phyloP scores from a whole-genome alignment of 441 rosid genomes.

The Croton setiger region DNA sequence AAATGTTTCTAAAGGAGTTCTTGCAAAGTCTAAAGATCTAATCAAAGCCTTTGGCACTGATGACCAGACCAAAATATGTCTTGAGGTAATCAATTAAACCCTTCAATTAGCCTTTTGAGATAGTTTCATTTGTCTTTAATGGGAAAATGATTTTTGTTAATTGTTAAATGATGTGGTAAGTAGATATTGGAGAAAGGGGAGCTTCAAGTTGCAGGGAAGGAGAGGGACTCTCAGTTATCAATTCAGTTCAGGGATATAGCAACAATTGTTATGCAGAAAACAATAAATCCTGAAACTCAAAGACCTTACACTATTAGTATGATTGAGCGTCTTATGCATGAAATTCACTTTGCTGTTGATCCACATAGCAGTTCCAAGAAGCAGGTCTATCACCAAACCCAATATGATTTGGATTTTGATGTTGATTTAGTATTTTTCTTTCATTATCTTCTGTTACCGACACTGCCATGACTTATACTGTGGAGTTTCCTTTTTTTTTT shows the following conservation, averaged over 20 bases:
- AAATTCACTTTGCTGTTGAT: conserved; percentile 90
- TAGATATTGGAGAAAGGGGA: conserved; percentile 97
- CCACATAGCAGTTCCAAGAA: conserved; percentile 87
- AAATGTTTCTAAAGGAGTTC: conserved; percentile 90
- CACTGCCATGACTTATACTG: background rate
- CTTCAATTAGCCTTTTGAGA: background rate
- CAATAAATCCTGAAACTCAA: conserved; percentile 83
- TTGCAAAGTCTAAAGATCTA: conserved; percentile 86
- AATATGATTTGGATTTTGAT: background rate
- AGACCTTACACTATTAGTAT: conserved; percentile 94
- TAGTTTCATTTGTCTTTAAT: background rate
- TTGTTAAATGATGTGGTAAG: background rate
- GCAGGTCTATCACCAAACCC: conserved; percentile 48
- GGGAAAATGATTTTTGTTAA: background rate
- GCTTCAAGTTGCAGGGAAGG: conserved; percentile 98
- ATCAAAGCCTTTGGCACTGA: conserved; percentile 65
- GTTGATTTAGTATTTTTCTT: background rate
- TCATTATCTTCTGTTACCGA: background rate
- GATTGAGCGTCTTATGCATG: conserved; percentile 95
- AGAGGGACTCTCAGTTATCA: conserved; percentile 83
- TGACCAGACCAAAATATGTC: conserved; percentile 76
- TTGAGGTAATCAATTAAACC: conserved; percentile 45
- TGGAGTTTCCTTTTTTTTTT: background rate
- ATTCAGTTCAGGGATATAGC: conserved; percentile 97
- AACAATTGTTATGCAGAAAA: conserved; percentile 94